Percentiles rank a stretch among this genome's conserved stretches.
These are phyloP conservation scores for Galerina sulciceps DNA, from an alignment of 768 basidiomycete genomes.

Conservation along the genomic window DNA sequence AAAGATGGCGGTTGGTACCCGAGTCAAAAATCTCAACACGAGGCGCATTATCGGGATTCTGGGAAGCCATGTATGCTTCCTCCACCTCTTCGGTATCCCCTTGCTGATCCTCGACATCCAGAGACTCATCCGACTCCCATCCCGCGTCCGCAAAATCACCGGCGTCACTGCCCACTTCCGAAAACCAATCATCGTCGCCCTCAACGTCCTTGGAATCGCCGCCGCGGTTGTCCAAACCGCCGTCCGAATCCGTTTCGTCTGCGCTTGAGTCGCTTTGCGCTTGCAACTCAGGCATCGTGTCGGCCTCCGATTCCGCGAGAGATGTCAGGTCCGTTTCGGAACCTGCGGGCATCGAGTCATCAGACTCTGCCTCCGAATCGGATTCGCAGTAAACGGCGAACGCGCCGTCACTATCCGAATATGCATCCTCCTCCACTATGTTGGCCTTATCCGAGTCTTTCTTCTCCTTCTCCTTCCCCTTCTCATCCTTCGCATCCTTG, in stretches of 20 bases:
- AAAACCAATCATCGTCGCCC: slow-evolving; percentile 14
- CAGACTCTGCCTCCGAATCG: too few relatives aligned
- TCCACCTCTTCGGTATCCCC: background rate
- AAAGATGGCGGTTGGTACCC: slow-evolving; percentile 33
- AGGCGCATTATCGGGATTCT: background rate
- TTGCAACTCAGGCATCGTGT: too few relatives aligned
- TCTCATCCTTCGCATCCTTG: slow-evolving; percentile 3
- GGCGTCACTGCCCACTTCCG: slow-evolving; percentile 19
- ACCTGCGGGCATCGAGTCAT: too few relatives aligned
- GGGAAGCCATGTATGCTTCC: background rate
- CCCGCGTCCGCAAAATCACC: background rate
- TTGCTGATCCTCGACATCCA: background rate
- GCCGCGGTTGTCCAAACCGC: background rate
- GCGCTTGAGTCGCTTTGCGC: background rate
- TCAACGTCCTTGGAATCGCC: background rate
- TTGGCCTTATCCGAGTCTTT: background rate
- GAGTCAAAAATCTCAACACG: slow-evolving; percentile 30
- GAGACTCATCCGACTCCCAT: slow-evolving; percentile 2
- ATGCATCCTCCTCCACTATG: too few relatives aligned
- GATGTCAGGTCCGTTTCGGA: too few relatives aligned
- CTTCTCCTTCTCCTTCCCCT: slow-evolving; percentile 5
- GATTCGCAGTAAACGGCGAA: too few relatives aligned
- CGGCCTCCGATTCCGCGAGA: too few relatives aligned
- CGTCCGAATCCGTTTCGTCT: slow-evolving; percentile 17
- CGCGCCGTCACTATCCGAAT: too few relatives aligned